Conservation (phyloP, 192 early-diverging fungal species). For the Dispira simplex region DNA sequence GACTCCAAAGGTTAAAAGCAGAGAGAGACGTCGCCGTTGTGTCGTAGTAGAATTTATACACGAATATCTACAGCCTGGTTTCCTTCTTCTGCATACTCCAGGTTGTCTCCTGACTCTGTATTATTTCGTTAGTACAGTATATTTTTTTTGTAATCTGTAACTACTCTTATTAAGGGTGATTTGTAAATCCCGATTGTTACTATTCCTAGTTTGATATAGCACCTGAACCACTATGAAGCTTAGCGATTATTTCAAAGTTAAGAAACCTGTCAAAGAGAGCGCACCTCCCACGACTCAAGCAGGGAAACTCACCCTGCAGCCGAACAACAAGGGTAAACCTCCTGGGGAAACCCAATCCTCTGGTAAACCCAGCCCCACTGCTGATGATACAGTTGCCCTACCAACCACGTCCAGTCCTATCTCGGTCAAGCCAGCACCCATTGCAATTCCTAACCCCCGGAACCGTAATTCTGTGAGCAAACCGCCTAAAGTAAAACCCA, state of each 20-base stretch:
- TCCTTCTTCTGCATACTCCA: background rate
- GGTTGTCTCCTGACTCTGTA: background rate
- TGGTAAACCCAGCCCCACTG: background rate
- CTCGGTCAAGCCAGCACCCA: background rate
- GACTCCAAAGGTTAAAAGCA: too few relatives aligned
- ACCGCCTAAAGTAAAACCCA: background rate
- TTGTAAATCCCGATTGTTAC: background rate
- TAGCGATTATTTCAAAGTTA: background rate
- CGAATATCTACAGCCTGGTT: background rate
- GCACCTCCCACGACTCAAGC: background rate
- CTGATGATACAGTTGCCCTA: background rate
- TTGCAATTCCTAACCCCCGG: background rate
- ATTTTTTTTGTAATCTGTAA: background rate
- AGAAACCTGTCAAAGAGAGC: background rate
- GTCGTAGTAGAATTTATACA: background rate
- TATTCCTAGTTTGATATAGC: background rate
- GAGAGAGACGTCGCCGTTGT: too few relatives aligned
- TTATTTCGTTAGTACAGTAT: background rate
- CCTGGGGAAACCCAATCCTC: too few relatives aligned
- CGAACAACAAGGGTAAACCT: too few relatives aligned
- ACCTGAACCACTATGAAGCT: constrained; percentile 1
- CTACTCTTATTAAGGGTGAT: background rate
- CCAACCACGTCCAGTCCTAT: background rate
- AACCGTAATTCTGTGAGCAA: too few relatives aligned
- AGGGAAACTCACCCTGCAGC: background rate